Base-by-base conservation (phyloP, 2,329 filamentous ascomycete genomes). In the Trichoderma simmonsii region DNA sequence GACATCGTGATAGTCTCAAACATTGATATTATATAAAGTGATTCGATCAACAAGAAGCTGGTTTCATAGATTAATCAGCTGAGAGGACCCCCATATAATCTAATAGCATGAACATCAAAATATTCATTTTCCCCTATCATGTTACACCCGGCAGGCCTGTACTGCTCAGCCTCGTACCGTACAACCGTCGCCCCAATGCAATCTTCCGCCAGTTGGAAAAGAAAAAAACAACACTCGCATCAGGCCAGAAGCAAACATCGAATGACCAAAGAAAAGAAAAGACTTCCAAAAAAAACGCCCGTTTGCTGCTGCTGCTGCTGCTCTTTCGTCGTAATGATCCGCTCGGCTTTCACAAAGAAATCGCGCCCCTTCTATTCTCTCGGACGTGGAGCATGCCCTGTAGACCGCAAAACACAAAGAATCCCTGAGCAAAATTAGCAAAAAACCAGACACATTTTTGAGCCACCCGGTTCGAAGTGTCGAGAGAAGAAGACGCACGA, bases 401-500 rank as follows among this genome's bases (percentile, higher is more conserved):
- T 76, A 95, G 89, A 72, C 92, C 93, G 83, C 95, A 98, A 84
- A 97, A 98, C 65, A 97, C 87, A 71, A 98, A 88, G 86, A 98
- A 98, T 21, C 87, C 90, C 95, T 97, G 75, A 28, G 5, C 28
- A 28, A 28, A 28, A 28, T 4, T 4, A 6, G 48, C 14, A n/a
- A 43, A n/a, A 64, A 12, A 51, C 36, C 14, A 3, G 9, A 59
- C 21, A 36, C 11, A 36, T 34, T 7, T 14, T 32, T 9, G 5
- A 3, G 15, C 43, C 18, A 4, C 43, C 28, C 15, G 48, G 63
- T 39, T 39, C 48, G 21, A 6, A 7, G 32, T 39, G 24, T 24
- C 24, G 24, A 24, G 32, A 32, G 32, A 34, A 4, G 1, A 12
- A 5, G 11, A 89, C 93, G 76, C 91, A 98, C 95, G 76, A 87